Percentiles rank a stretch among this genome's conserved stretches.
phyloP scores from a whole-genome alignment of 2,329 filamentous ascomycete genomes.

The Colletotrichum sidae region DNA sequence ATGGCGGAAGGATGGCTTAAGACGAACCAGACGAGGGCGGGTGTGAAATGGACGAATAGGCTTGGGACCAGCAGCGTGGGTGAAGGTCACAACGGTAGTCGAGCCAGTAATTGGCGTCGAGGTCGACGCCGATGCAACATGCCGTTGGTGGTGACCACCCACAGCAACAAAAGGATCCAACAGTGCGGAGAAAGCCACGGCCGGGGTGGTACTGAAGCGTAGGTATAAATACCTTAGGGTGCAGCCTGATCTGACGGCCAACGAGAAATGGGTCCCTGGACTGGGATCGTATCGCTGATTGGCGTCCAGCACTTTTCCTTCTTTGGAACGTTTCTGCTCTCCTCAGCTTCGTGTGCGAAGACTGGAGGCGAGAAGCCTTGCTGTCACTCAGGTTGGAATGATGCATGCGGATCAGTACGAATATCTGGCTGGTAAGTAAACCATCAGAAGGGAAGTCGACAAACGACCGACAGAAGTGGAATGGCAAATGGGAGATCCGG shows the following conservation, averaged over 20 bases:
- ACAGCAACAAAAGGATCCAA: conserved; percentile 32
- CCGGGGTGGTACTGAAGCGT: neutral
- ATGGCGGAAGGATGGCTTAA: conserved; percentile 24
- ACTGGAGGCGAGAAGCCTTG: conserved; percentile 1
- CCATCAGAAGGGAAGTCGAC: conserved; percentile 5
- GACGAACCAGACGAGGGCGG: conserved; percentile 28
- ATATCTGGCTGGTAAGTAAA: conserved; percentile 1
- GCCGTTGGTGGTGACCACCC: conserved; percentile 23
- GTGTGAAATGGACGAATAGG: conserved; percentile 21
- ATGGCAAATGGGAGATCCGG: neutral
- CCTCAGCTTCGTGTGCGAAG: conserved; percentile 16
- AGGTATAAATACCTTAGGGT: neutral
- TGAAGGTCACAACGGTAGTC: conserved; percentile 19
- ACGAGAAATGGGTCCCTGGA: neutral
- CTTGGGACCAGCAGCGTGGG: conserved; percentile 33
- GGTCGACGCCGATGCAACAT: conserved; percentile 29
- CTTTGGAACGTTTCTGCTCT: conserved; percentile 23
- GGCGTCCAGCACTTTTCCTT: conserved; percentile 4
- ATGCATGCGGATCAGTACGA: conserved; percentile 3
- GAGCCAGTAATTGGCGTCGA: conserved; percentile 25
- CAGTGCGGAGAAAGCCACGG: conserved; percentile 26
- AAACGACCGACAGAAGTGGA: neutral
- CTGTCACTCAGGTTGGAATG: neutral
- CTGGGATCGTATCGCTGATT: conserved; percentile 5
- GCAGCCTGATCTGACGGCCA: conserved; percentile 18